Base-by-base conservation (phyloP, 331 rosid species). In the Malus hybrid region DNA sequence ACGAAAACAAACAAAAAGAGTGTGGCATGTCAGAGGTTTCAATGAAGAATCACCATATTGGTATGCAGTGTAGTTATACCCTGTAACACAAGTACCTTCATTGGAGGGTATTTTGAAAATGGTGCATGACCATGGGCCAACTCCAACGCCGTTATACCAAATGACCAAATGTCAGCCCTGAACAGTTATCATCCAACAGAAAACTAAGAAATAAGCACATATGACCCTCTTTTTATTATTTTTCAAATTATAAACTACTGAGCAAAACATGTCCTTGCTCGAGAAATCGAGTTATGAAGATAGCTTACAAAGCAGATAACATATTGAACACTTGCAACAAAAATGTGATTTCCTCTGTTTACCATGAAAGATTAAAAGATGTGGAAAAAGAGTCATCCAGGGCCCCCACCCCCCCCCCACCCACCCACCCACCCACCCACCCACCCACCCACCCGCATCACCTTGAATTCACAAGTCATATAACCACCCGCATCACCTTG, bases 111-210 rank as follows among this genome's bases (percentile, higher is more conserved):
- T 76, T 94, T 94, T 44, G 98, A 93, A 80, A 93, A 93, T 44
- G 98, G 98, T 6, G 98, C 98, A 77, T 94, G 99, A 80, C 99
- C 99, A 67, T 94, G 99, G 79, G 99, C 99, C 88, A 94, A 86
- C 91, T 94, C 99, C 74, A 94, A 73, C 29, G 99, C 99, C 34
- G 97, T 94, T 61, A 94, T 94, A 78, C 99, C 99, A 54, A 94
- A 90, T 66, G 99, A 94, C 99, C 99, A 94, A 74, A 94, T 88
- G 84, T 94, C 99, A 77, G 99, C 99, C 86, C 97, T 92, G 85
- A 60, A 67, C 69, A 81, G 73, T 76, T 70, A 68, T 68, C 20
- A 69, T 48, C 74, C 79, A 80, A 39, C 6, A 75, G 65, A 67
- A 33, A 65, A 74, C n/a, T 55, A 33, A 1, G 61, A 5, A 5